Conservation (phyloP, 768 basidiomycete species). For the Strobilomyces echinocephalus region DNA sequence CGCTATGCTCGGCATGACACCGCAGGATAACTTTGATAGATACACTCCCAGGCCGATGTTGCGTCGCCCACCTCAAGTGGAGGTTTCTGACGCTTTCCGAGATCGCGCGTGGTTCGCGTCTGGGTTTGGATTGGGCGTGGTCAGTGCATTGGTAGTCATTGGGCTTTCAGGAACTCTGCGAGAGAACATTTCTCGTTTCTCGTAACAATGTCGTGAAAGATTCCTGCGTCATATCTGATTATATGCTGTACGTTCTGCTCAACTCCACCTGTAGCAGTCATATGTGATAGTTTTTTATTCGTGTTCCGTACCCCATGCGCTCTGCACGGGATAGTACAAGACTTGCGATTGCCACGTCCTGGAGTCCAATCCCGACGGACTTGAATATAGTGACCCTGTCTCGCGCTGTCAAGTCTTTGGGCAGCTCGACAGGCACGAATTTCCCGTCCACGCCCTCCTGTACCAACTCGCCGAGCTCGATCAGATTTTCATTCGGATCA, state of each 20-base stretch:
- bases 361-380: constrained; percentile 82
- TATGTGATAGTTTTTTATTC: constrained; percentile 43
- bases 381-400: constrained; percentile 78
- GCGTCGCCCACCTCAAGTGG: not conserved
- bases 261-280: too few relatives aligned
- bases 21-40: constrained; percentile 16
- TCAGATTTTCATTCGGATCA: constrained; percentile 36
- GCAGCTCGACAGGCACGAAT: constrained; percentile 10
- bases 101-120: constrained; percentile 11
- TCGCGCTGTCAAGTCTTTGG: constrained; percentile 11
- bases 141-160: constrained; percentile 5
- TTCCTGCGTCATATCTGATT: not conserved
- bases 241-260: not conserved
- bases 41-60: constrained; percentile 13
- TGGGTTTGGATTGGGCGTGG: constrained; percentile 19
- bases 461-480: constrained; percentile 70
- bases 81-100: not conserved
- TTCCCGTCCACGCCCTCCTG: constrained; percentile 5
- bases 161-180: not conserved
- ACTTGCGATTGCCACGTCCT: constrained; percentile 78
- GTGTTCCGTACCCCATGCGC: constrained; percentile 46
- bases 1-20: constrained; percentile 5
- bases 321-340: constrained; percentile 63
- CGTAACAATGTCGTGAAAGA: not conserved
- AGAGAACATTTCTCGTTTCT: not conserved